Conservation (phyloP, 1,284 basidiomycete species). For the Puccinia novopanici region DNA sequence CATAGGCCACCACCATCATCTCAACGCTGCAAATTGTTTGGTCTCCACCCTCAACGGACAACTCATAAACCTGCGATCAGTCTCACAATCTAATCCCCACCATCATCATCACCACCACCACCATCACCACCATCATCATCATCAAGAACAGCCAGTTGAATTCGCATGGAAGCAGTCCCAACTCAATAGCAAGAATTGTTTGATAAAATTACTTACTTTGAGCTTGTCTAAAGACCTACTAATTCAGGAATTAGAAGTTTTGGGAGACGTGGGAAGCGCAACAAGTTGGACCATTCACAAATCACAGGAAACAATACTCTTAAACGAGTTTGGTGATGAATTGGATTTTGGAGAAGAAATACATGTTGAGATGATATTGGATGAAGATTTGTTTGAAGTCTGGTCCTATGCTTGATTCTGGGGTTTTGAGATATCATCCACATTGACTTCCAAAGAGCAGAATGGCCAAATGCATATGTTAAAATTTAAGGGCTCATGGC, state of each 20-base stretch:
- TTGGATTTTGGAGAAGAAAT: slow-evolving; percentile 23
- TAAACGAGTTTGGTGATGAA: slow-evolving; percentile 7
- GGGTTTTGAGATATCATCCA: not conserved
- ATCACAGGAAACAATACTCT: not conserved
- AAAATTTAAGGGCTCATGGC: no score
- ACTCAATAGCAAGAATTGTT: not conserved
- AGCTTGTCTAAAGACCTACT: slow-evolving; percentile 28
- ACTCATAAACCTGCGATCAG: slow-evolving; percentile 8
- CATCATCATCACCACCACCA: no score
- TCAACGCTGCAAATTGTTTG: slow-evolving; percentile 1
- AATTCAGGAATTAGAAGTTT: slow-evolving; percentile 22
- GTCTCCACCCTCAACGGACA: slow-evolving; percentile 20
- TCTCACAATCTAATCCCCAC: not conserved
- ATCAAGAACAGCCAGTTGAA: slow-evolving; percentile 5
- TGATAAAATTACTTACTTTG: slow-evolving; percentile 27
- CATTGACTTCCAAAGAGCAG: not conserved
- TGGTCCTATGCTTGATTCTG: slow-evolving; percentile 33
- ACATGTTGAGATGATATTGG: slow-evolving; percentile 3
- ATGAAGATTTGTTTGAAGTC: slow-evolving; percentile 16
- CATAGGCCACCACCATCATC: not conserved
- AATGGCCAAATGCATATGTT: not conserved
- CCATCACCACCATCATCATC: slow-evolving; percentile 31
- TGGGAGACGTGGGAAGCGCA: not conserved
- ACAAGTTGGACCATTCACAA: slow-evolving; percentile 23
- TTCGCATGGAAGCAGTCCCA: slow-evolving; percentile 14